A percentile compares a stretch with the other conserved stretches of the same genome.
Conservation (phyloP, 139 green algal genomes). For the Chara braunii region DNA sequence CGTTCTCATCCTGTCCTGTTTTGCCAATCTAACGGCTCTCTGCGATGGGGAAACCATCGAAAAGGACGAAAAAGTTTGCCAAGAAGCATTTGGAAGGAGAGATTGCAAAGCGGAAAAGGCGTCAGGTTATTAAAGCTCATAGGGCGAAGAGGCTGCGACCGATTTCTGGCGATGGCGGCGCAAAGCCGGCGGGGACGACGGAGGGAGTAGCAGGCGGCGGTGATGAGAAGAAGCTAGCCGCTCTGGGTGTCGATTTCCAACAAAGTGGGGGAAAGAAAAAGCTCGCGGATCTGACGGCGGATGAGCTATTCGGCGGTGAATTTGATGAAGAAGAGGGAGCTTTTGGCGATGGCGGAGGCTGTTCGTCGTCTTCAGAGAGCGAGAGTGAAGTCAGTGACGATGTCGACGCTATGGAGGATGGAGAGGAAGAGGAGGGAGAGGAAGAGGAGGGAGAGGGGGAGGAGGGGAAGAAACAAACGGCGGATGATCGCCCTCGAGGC, state of each 20-base stretch:
- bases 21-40: no score
- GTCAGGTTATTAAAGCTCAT: constrained; percentile 3
- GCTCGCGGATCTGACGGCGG: background rate
- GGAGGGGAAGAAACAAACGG: background rate
- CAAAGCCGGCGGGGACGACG: background rate
- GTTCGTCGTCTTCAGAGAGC: no score
- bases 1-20: no score
- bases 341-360: no score
- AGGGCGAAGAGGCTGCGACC: background rate
- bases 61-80: constrained; percentile 42
- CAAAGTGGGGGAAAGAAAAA: no score
- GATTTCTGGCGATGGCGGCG: background rate
- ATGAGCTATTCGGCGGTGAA: background rate
- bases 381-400: no score
- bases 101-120: constrained; percentile 12
- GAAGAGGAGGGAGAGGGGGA: constrained; percentile 14
- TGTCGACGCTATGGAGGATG: background rate
- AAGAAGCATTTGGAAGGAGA: constrained; percentile 32
- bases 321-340: no score
- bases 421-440: constrained; percentile 6
- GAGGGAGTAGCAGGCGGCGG: background rate
- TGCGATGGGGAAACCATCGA: constrained; percentile 38
- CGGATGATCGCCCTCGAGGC: constrained; percentile 11
- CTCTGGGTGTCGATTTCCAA: background rate
- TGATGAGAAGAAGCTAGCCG: background rate